phyloP scores from a whole-genome alignment of 1,284 basidiomycete genomes.

The Laetiporus sulphureus region DNA sequence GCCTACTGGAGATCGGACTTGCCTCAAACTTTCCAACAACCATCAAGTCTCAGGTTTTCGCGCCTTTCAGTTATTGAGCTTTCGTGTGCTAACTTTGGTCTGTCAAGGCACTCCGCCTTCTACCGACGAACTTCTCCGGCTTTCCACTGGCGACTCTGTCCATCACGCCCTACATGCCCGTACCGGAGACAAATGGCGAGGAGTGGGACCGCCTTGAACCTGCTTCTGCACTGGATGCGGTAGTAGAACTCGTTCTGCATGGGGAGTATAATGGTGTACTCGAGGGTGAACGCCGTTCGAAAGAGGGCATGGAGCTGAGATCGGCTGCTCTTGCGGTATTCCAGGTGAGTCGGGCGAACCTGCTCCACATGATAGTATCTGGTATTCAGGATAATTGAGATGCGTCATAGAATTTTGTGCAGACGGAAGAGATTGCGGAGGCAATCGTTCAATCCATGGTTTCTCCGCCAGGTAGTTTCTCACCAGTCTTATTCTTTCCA shows the following conservation, averaged over 20 bases:
- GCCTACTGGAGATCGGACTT: slow-evolving; percentile 82
- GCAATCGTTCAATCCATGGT: slow-evolving; percentile 66
- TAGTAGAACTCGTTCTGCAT: slow-evolving; percentile 67
- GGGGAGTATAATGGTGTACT: slow-evolving; percentile 73
- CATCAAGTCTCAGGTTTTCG: slow-evolving; percentile 76
- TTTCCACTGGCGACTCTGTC: slow-evolving; percentile 55
- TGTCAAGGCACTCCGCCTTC: slow-evolving; percentile 54
- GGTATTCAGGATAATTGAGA: neutral
- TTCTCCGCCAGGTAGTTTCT: slow-evolving; percentile 38
- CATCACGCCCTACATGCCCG: slow-evolving; percentile 74
- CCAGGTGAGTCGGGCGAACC: slow-evolving; percentile 46
- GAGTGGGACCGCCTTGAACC: slow-evolving; percentile 80
- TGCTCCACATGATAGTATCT: neutral
- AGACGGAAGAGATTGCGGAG: slow-evolving; percentile 59
- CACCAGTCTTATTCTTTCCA: neutral
- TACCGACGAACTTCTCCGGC: slow-evolving; percentile 52
- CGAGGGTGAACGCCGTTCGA: slow-evolving; percentile 41
- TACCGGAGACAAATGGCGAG: slow-evolving; percentile 80
- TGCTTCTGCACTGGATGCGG: slow-evolving; percentile 67
- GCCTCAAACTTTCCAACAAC: slow-evolving; percentile 87
- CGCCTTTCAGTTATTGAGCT: neutral
- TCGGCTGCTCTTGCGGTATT: slow-evolving; percentile 62
- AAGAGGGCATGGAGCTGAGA: slow-evolving; percentile 59
- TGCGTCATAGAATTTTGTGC: slow-evolving; percentile 57
- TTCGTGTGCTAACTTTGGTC: neutral